Evolutionary conservation across 2,329 filamentous ascomycete species (phyloP).

Genomic region (Cercospora janseana): DNA sequence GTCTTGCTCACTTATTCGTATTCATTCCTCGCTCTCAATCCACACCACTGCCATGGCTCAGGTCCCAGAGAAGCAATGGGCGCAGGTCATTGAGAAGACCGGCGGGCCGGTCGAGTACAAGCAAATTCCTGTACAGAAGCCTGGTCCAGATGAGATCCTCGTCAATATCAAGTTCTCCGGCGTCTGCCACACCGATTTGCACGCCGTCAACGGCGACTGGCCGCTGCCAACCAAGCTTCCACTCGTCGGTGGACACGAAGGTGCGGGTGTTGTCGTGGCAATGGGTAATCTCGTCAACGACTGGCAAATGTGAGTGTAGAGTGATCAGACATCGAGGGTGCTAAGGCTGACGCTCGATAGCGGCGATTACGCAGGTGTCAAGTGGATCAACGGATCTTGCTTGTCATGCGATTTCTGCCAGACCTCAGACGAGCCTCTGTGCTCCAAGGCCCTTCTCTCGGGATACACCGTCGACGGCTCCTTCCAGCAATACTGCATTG

Average conservation of each 20-base stretch:
- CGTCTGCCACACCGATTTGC: constrained; percentile 84
- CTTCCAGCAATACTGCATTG: constrained; percentile 90
- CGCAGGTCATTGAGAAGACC: constrained; percentile 81
- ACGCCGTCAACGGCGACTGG: constrained; percentile 87
- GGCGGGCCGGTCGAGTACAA: constrained; percentile 71
- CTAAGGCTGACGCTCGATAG: constrained; percentile 17
- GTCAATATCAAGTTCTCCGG: constrained; percentile 88
- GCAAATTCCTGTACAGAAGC: constrained; percentile 76
- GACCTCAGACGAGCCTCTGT: constrained; percentile 77
- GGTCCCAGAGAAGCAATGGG: constrained; percentile 84
- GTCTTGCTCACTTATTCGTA: constrained; percentile 11
- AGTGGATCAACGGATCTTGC: constrained; percentile 88
- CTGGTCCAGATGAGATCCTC: constrained; percentile 85
- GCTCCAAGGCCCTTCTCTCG: constrained; percentile 69
- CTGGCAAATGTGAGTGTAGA: constrained; percentile 57
- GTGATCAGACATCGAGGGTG: not conserved
- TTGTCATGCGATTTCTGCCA: constrained; percentile 81
- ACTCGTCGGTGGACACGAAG: constrained; percentile 75
- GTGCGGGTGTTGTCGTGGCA: constrained; percentile 80
- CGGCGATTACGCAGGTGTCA: constrained; percentile 84
- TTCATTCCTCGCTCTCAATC: constrained; percentile 3
- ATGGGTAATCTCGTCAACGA: constrained; percentile 74
- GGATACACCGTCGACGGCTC: constrained; percentile 91
- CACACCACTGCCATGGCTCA: constrained; percentile 37
- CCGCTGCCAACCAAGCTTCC: constrained; percentile 78